Percentiles rank a stretch among this genome's conserved stretches.
Evolutionary conservation across 2,329 filamentous ascomycete species (phyloP).

Genomic region (Colletotrichum limetticola): DNA sequence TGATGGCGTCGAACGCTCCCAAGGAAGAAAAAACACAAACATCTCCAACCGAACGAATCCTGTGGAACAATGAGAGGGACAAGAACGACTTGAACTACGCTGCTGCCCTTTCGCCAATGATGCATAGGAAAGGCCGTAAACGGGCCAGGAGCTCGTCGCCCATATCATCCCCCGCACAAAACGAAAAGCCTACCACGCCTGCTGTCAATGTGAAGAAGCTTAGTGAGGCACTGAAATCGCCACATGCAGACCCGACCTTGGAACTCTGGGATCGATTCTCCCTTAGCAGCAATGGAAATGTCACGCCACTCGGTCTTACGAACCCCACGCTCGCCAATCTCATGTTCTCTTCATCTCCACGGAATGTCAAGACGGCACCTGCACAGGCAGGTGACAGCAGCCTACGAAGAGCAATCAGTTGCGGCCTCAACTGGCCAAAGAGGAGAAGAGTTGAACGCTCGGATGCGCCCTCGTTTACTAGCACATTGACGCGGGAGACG

Average conservation of each 20-base stretch:
- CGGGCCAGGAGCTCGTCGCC: conserved; percentile 81
- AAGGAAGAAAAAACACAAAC: conserved; percentile 57
- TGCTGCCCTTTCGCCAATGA: conserved; percentile 58
- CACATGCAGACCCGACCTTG: conserved; percentile 76
- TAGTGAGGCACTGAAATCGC: conserved; percentile 70
- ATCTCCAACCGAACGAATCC: conserved; percentile 70
- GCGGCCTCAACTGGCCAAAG: conserved; percentile 78
- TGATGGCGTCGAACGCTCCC: conserved; percentile 59
- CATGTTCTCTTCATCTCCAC: conserved; percentile 77
- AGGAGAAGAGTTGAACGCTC: conserved; percentile 68
- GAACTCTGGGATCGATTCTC: conserved; percentile 84
- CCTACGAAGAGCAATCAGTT: conserved; percentile 74
- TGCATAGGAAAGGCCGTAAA: conserved; percentile 67
- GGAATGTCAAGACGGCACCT: conserved; percentile 58
- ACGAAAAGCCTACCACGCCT: conserved; percentile 54
- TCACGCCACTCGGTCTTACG: conserved; percentile 55
- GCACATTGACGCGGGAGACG: conserved; percentile 50
- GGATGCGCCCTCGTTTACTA: conserved; percentile 47
- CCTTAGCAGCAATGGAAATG: conserved; percentile 55
- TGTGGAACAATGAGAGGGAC: conserved; percentile 67
- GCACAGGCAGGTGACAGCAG: conserved; percentile 55
- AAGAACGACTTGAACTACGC: conserved; percentile 53
- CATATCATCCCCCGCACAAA: conserved; percentile 69
- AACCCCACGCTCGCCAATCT: conserved; percentile 72
- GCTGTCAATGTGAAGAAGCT: conserved; percentile 68